A percentile compares a stretch with the other conserved stretches of the same genome.
These are phyloP conservation scores for Gonapodya prolifera DNA, from an alignment of 192 early-diverging fungal species.

Conservation along the genomic window DNA sequence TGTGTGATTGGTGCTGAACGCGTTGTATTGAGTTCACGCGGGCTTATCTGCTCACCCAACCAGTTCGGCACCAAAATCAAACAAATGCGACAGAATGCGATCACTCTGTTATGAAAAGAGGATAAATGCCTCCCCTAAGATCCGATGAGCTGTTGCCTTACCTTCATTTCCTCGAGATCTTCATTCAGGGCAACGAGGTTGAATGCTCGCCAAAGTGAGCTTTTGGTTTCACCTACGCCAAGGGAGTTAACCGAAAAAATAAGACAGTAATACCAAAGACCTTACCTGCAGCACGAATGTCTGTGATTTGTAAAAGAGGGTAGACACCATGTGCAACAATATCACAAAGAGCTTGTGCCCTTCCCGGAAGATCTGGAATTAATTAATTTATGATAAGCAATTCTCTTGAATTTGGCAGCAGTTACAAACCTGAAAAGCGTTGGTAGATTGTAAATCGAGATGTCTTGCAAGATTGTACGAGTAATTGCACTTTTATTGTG, in stretches of 20 bases:
- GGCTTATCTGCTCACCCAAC: slow-evolving; percentile 12
- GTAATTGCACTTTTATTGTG: background rate
- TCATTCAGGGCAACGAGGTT: slow-evolving; percentile 29
- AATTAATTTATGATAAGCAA: slow-evolving; percentile 5
- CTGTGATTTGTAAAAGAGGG: slow-evolving; percentile 30
- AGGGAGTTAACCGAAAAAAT: background rate
- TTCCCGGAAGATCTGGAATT: background rate
- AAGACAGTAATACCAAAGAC: background rate
- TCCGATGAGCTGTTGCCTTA: background rate
- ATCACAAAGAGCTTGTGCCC: slow-evolving; percentile 20
- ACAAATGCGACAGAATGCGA: slow-evolving; percentile 15
- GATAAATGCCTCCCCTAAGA: background rate
- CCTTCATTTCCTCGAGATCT: slow-evolving; percentile 8
- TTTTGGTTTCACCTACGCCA: slow-evolving; percentile 19
- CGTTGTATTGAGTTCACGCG: background rate
- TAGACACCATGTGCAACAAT: slow-evolving; percentile 31
- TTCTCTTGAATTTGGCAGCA: slow-evolving; percentile 3
- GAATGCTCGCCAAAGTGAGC: slow-evolving; percentile 34
- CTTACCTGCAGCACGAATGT: slow-evolving; percentile 32
- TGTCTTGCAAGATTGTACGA: background rate
- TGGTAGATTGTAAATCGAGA: background rate
- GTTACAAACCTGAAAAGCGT: slow-evolving; percentile 12
- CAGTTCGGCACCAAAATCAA: slow-evolving; percentile 37
- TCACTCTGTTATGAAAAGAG: background rate
- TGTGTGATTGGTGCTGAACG: background rate